Base-by-base conservation (phyloP, 805 yeast genomes). In the Phaffomyces opuntiae region DNA sequence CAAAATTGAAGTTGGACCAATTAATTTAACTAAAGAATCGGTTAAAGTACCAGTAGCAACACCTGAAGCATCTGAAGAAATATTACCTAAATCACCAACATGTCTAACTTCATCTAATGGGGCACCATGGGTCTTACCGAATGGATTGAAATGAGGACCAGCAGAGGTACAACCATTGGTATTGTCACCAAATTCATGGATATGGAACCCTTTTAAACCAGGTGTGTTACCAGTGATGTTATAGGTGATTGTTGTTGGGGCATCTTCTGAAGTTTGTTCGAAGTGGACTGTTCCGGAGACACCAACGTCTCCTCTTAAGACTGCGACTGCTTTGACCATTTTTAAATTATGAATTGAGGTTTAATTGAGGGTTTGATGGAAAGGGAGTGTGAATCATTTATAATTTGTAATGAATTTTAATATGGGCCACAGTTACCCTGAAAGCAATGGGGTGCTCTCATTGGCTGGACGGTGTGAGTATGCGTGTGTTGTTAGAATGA, bases 141-240 rank as follows among this genome's bases (percentile, higher is more conserved):
- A 84, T 56, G 96, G 96, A 78, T 90, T 83, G 80, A 88, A 89
- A 74, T 90, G 97, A 49, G 96, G 96, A 64, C 97, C 97, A 45
- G 97, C 96, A 55, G 96, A 87, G 50, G 96, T 91, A 75, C 99
- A 93, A 56, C 99, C 99, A 68, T 93, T 93, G 72, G 99, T 88
- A 81, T 87, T 88, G 76, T 93, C 99, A 74, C 99, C 99, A 63
- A 93, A 93, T 65, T 87, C 84, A 72, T 93, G 99, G 65, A 93
- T 74, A 78, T 93, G 99, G 96, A 93, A 91, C 44, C 99, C 99
- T 71, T 96, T 83, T 65, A 77, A 72, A 43, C 96, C 91, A 62
- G 87, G 74, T 55, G 80, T 82, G 70, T 89, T 87, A 67, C 99
- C 99, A 48, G 79, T 62, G 64, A 93, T 86, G 61, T 91, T 95